phyloP scores from a whole-genome alignment of 2,329 filamentous ascomycete species.

The Thelonectria olida region DNA sequence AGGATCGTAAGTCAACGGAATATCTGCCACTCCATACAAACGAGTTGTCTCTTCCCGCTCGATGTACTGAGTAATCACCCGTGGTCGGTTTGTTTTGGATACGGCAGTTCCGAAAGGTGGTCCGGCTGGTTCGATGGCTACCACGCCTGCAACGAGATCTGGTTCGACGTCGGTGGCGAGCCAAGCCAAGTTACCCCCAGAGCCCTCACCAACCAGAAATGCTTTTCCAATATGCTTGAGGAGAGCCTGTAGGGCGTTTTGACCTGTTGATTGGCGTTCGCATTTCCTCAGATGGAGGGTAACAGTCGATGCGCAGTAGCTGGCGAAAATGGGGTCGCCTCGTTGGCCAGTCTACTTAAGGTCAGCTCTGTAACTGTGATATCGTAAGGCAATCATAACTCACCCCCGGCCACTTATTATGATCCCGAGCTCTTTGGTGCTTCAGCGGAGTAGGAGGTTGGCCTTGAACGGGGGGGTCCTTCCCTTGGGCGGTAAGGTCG shows the following conservation, averaged over 20 bases:
- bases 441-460: background rate
- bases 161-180: slow-evolving; percentile 59
- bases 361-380: slow-evolving; percentile 1
- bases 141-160: slow-evolving; percentile 55
- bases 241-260: slow-evolving; percentile 51
- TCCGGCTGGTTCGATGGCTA: slow-evolving; percentile 63
- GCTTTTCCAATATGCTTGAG: slow-evolving; percentile 53
- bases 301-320: slow-evolving; percentile 55
- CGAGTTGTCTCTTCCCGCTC: slow-evolving; percentile 41
- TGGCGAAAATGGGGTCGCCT: slow-evolving; percentile 59
- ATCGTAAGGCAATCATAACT: background rate
- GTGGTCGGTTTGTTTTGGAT: slow-evolving; percentile 12
- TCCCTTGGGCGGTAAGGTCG: slow-evolving; percentile 45
- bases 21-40: slow-evolving; percentile 52
- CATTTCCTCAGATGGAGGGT: slow-evolving; percentile 42
- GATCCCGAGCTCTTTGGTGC: slow-evolving; percentile 40
- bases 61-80: slow-evolving; percentile 34
- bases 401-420: slow-evolving; percentile 53
- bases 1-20: slow-evolving; percentile 54
- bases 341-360: slow-evolving; percentile 42
- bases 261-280: slow-evolving; percentile 44
- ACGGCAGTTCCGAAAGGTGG: slow-evolving; percentile 55
- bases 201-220: slow-evolving; percentile 60
- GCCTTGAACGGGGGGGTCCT: slow-evolving; percentile 7
- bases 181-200: slow-evolving; percentile 57